Conservation (phyloP, 2,329 filamentous ascomycete genomes). For the Trichoderma atrobrunneum region DNA sequence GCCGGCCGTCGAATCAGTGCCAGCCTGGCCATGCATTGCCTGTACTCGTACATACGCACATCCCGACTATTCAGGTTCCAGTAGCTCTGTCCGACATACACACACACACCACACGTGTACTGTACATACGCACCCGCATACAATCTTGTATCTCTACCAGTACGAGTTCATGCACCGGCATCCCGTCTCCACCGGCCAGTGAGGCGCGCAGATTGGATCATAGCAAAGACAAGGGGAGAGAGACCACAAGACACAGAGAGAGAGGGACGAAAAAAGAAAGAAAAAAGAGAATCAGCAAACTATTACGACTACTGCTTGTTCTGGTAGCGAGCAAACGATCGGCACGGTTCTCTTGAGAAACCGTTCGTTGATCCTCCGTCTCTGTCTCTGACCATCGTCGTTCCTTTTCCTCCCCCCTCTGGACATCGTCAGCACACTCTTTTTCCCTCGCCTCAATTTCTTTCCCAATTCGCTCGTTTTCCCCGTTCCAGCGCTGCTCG, state of each 20-base stretch:
- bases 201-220: constrained; percentile 10
- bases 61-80: background rate
- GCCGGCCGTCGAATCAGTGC: background rate
- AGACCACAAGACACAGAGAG: background rate
- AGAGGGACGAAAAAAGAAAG: background rate
- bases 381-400: constrained; percentile 3
- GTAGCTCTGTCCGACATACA: background rate
- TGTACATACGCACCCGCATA: background rate
- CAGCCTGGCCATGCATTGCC: background rate
- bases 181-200: background rate
- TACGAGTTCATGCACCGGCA: constrained; percentile 17
- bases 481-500: background rate
- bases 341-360: constrained; percentile 4
- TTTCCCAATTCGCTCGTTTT: background rate
- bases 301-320: background rate
- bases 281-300: background rate
- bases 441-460: background rate
- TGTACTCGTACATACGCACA: background rate
- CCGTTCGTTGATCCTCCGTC: background rate
- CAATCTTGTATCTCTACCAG: background rate
- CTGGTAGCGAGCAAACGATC: background rate
- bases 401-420: background rate
- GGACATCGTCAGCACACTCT: background rate
- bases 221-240: constrained; percentile 4
- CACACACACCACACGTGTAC: background rate